Base-by-base conservation (phyloP, 495 filamentous ascomycete genomes). In the Aspergillus campestris region DNA sequence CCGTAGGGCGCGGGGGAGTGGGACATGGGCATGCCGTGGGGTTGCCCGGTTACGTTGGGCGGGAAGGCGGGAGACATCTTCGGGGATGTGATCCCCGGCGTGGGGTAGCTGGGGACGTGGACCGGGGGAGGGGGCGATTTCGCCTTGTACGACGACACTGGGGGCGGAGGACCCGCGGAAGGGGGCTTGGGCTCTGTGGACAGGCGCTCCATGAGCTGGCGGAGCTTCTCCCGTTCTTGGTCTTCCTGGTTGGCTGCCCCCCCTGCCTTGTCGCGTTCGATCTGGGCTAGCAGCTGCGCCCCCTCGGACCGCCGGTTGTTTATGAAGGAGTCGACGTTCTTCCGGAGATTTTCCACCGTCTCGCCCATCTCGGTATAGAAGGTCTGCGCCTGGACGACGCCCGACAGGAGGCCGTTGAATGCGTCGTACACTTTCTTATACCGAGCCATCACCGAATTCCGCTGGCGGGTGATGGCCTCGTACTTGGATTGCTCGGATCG, bases 341-440 rank as follows among this genome's bases (percentile, higher is more conserved):
- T 91, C 47, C 87, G 81, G n/a, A 97, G 70, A 56, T 86, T 94
- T 36, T 95, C 87, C 2, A 94, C 89, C 1, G 89, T 96, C 41
- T 97, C 88, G 52, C 78, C 83, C 89, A 97, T 98, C 59, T 97
- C 92, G 6, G 76, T 77, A 60, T 98, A 98, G 76, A 95, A 98
- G 29, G 79, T 83, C 58, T 87, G 87, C 9, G 92, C 92, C 50
- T 89, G 83, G 50, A 81, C 73, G 7, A 96, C 70, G 15, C 92
- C 92, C 1, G 85, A 83, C 42, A 84, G 78, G n/a, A 98, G 77
- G 45, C 92, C 89, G 47, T 94, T 79, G 64, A 94, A 98, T 33
- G 89, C 84, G 58, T 95, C 89, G 51, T 92, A 91, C 6, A 91
- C 81, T 53, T 88, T 87, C 63, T 89, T 90, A 65, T 96, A 98